phyloP scores from a whole-genome alignment of 768 basidiomycete species.

The Pulveroboletus sp. region DNA sequence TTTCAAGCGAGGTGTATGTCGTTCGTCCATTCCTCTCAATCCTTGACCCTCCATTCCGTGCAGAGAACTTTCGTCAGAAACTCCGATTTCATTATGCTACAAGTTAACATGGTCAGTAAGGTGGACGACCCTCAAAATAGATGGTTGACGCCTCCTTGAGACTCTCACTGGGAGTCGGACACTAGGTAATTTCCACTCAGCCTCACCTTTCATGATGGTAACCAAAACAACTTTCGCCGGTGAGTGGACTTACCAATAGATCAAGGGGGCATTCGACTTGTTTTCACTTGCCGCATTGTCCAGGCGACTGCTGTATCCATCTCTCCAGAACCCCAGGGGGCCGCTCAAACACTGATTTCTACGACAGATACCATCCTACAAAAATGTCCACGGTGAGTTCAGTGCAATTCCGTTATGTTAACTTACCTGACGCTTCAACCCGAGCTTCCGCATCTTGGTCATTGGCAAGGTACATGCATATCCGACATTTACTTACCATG shows the following conservation, averaged over 20 bases:
- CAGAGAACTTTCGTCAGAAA: background rate
- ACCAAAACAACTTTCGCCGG: background rate
- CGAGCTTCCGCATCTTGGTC: conserved; percentile 3
- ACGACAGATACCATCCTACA: background rate
- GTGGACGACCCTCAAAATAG: background rate
- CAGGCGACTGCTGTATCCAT: too few relatives aligned
- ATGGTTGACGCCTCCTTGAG: background rate
- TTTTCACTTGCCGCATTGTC: background rate
- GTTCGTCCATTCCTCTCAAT: background rate
- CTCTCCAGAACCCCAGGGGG: background rate
- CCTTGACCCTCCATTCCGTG: background rate
- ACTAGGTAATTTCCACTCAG: background rate
- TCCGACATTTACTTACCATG: background rate
- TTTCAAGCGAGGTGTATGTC: background rate
- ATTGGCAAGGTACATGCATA: background rate
- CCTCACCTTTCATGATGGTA: background rate
- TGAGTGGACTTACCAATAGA: background rate
- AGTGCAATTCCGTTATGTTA: too few relatives aligned
- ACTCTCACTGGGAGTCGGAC: background rate
- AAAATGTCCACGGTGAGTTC: background rate
- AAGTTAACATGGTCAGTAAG: background rate
- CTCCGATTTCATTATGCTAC: background rate
- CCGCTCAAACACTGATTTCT: too few relatives aligned
- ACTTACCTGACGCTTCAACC: background rate
- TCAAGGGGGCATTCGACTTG: background rate